Base-by-base conservation (phyloP, 495 filamentous ascomycete genomes). In the Astrothelium macrocarpum region DNA sequence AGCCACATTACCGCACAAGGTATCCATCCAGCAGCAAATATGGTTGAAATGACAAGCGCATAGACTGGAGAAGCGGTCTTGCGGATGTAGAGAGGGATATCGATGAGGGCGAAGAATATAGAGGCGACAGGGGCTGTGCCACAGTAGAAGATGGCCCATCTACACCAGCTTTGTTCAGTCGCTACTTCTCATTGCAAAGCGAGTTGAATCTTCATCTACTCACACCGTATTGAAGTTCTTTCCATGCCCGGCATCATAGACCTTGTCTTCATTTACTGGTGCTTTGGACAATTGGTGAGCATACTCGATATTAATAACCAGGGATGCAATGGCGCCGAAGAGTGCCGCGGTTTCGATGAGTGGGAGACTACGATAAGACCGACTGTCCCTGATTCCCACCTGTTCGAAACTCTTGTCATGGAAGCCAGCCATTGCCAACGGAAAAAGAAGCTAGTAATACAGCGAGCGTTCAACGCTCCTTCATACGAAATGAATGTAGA, bases 11-110 rank as follows among this genome's bases (percentile, higher is more conserved):
- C 49, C 25, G 49, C 49, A 56, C 49, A 56, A 5, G 49, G 49
- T 56, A 56, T 56, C 49, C 49, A 56, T 56, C 49, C 49, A 56
- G 49, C 49, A 26, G 49, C 49, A 12, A 56, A 56, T 56, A 56
- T 56, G 11, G 49, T 56, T 16, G 49, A 56, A 29, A 56, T 25
- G 23, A 56, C 25, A 16, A 56, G 49, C 49, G 49, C 49, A 16
- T 56, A 56, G 12, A 56, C 49, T 2, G 49, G 49, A 3, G 49
- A 56, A 29, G 49, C 49, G 29, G 49, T 10, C 29, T 56, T 56
- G 23, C 49, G 49, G 25, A 56, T 16, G 16, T 56, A 56, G 26
- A 56, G 49, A 29, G 49, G 49, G 16, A 56, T 20, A 16, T 56
- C 49, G 49, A 56, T 56, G 49, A 56, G 49, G 25, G 49, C 49